Percentiles rank a stretch among this genome's conserved stretches.
Conservation (phyloP, 192 early-diverging fungal genomes). For the Coemansia guatemalensis region DNA sequence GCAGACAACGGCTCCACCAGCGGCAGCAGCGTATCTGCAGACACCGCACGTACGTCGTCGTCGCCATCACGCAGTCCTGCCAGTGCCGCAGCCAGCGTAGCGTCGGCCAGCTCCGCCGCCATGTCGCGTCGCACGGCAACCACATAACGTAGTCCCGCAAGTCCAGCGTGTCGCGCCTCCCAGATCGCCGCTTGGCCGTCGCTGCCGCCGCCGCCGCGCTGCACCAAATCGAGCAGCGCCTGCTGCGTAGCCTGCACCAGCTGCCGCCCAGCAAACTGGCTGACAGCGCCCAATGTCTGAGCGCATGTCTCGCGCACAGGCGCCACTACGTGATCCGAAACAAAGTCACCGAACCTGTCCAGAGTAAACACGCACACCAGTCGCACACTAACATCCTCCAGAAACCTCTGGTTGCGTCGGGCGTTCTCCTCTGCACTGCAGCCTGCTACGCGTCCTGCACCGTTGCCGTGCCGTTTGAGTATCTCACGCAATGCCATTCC, state of each 20-base stretch:
- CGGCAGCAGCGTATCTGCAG: slow-evolving; percentile 86
- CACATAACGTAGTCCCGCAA: slow-evolving; percentile 92
- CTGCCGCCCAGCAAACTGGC: slow-evolving; percentile 60
- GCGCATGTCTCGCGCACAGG: slow-evolving; percentile 96
- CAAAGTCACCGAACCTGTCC: slow-evolving; percentile 97
- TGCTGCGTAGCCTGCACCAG: slow-evolving; percentile 57
- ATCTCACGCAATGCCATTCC: slow-evolving; percentile 90
- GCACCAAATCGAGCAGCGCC: slow-evolving; percentile 61
- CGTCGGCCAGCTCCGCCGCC: slow-evolving; percentile 70
- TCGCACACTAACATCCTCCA: slow-evolving; percentile 86
- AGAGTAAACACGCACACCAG: slow-evolving; percentile 92
- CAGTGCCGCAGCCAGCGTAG: slow-evolving; percentile 78
- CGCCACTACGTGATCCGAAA: slow-evolving; percentile 89
- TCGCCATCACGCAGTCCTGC: slow-evolving; percentile 82
- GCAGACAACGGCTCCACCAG: slow-evolving; percentile 76
- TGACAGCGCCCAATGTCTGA: slow-evolving; percentile 72
- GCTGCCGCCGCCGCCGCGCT: slow-evolving; percentile 24
- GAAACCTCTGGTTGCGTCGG: slow-evolving; percentile 67
- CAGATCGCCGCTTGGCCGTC: slow-evolving; percentile 56
- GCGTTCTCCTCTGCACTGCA: slow-evolving; percentile 59
- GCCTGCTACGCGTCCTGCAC: slow-evolving; percentile 71
- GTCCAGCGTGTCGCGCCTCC: slow-evolving; percentile 91
- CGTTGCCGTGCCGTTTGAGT: slow-evolving; percentile 80
- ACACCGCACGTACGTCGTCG: slow-evolving; percentile 94
- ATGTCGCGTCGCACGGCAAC: slow-evolving; percentile 90